These are phyloP conservation scores for Simmondsia chinensis DNA, from an alignment of 148 eudicot species.

Conservation along the genomic window DNA sequence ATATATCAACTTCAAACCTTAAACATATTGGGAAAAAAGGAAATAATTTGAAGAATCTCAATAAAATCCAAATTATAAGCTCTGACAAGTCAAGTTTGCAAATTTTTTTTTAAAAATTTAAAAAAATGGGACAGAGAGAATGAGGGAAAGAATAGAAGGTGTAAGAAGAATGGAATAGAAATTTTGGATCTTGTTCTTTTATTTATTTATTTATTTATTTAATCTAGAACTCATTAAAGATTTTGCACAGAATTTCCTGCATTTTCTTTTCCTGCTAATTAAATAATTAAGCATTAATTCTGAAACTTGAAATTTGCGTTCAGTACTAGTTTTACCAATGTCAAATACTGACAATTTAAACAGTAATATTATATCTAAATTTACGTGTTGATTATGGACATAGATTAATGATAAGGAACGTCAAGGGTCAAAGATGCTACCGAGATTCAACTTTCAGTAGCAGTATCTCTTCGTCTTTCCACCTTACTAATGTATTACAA, in stretches of 20 bases:
- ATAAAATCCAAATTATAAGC: not conserved
- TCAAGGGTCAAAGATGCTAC: too few species aligned
- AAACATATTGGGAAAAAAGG: too few species aligned
- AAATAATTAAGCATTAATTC: constrained; percentile 8
- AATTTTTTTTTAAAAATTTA: too few species aligned
- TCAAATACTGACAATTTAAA: not conserved
- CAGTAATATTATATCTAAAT: not conserved
- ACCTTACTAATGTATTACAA: too few species aligned
- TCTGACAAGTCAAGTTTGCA: constrained; percentile 23
- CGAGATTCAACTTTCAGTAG: too few species aligned
- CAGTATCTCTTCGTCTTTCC: too few species aligned
- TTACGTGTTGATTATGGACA: not conserved
- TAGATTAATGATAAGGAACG: constrained; percentile 5
- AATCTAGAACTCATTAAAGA: constrained; percentile 2
- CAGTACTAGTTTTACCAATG: constrained; percentile 9
- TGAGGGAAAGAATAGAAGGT: constrained; percentile 45
- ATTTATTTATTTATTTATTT: not conserved
- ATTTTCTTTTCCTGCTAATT: not conserved
- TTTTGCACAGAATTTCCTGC: constrained; percentile 31
- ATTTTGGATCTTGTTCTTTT: constrained; percentile 29
- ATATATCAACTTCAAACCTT: too few species aligned
- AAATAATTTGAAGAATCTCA: too few species aligned
- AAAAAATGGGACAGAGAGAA: constrained; percentile 11
- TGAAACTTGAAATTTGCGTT: constrained; percentile 10
- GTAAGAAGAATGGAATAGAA: constrained; percentile 51